Evolutionary conservation across 2,329 filamentous ascomycete genomes (phyloP).

Genomic region (Colletotrichum euphorbiae): DNA sequence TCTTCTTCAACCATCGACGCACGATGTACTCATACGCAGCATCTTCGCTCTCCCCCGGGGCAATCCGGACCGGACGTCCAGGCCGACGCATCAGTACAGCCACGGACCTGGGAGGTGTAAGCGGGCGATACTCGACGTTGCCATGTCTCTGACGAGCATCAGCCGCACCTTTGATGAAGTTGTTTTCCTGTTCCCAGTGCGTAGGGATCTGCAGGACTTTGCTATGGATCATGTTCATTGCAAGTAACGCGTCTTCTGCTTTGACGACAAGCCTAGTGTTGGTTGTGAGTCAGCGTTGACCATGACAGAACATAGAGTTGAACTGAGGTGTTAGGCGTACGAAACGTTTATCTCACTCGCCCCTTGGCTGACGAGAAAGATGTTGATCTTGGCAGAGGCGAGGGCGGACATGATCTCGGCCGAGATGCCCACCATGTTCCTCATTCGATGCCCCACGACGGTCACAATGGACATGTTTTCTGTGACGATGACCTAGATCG

Average conservation of each 20-base stretch:
- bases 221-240: slow-evolving; percentile 95
- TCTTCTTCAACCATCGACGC: slow-evolving; percentile 12
- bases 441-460: slow-evolving; percentile 94
- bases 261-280: slow-evolving; percentile 76
- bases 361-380: slow-evolving; percentile 61
- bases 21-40: slow-evolving; percentile 12
- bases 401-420: slow-evolving; percentile 32
- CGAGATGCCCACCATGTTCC: slow-evolving; percentile 90
- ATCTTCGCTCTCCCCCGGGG: neutral
- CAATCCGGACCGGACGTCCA: neutral
- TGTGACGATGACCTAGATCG: slow-evolving; percentile 23
- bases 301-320: neutral
- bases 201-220: slow-evolving; percentile 55
- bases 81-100: slow-evolving; percentile 33
- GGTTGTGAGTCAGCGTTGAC: too few relatives aligned
- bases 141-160: neutral
- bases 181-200: slow-evolving; percentile 34
- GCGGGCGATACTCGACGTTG: slow-evolving; percentile 5
- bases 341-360: slow-evolving; percentile 99
- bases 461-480: slow-evolving; percentile 95
- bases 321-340: slow-evolving; percentile 57
- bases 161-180: slow-evolving; percentile 37
- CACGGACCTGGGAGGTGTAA: slow-evolving; percentile 35
- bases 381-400: slow-evolving; percentile 35
- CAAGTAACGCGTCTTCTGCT: slow-evolving; percentile 87